Percentiles rank a stretch among this genome's conserved stretches.
phyloP scores from a whole-genome alignment of 164 flowering plant genomes.

The Magnolia changhungtana region DNA sequence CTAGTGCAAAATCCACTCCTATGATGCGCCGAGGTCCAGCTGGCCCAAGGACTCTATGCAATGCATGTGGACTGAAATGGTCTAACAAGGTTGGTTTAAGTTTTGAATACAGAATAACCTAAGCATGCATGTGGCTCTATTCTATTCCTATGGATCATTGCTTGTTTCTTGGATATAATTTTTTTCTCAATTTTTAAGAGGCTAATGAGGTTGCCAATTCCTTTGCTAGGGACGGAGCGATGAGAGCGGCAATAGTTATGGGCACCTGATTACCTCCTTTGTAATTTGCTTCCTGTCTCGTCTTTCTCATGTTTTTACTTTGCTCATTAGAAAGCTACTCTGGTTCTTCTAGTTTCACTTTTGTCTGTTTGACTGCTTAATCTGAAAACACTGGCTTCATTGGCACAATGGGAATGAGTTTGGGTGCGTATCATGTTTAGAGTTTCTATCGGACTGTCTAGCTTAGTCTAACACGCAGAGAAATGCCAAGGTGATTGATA shows the following conservation, averaged over 20 bases:
- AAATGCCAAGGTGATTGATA: background rate
- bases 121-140: background rate
- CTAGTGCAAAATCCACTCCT: conserved; percentile 17
- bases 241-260: background rate
- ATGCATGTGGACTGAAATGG: conserved; percentile 26
- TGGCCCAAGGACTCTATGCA: conserved; percentile 20
- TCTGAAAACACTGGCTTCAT: background rate
- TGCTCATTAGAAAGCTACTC: background rate
- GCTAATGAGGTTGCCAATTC: background rate
- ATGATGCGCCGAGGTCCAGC: conserved; percentile 26
- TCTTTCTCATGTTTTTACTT: background rate
- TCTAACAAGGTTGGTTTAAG: conserved; percentile 15
- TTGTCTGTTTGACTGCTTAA: background rate
- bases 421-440: background rate
- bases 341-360: background rate
- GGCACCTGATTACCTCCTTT: background rate
- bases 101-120: background rate
- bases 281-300: background rate
- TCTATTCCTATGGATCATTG: background rate
- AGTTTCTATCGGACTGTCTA: background rate
- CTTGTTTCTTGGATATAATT: background rate
- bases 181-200: background rate
- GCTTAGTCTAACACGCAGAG: background rate
- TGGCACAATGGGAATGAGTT: background rate
- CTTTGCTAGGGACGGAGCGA: background rate